Evolutionary conservation across 768 basidiomycete genomes (phyloP).

Genomic region (Cubamyces lactineus): DNA sequence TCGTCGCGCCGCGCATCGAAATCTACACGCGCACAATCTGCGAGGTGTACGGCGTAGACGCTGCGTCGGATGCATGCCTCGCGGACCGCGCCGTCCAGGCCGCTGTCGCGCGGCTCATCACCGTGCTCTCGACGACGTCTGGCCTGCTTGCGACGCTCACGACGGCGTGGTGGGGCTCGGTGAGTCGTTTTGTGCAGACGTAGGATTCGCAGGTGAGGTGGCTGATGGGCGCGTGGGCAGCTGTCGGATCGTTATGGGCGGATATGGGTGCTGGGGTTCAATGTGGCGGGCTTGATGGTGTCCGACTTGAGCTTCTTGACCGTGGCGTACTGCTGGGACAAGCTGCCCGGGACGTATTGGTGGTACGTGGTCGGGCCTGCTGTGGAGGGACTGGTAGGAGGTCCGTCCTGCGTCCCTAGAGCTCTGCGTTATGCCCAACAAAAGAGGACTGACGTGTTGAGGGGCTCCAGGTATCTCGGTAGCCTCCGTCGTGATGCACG

Average conservation of each 20-base stretch:
- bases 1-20: constrained; percentile 72
- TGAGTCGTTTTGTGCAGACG: constrained; percentile 41
- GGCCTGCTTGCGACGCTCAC: constrained; percentile 79
- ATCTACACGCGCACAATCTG: constrained; percentile 77
- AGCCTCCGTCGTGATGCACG: constrained; percentile 55
- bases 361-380: constrained; percentile 68
- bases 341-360: constrained; percentile 82
- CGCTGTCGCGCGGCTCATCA: constrained; percentile 67
- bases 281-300: constrained; percentile 60
- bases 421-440: too few relatives aligned
- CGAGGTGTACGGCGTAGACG: constrained; percentile 48
- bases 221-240: constrained; percentile 36
- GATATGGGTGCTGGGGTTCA: constrained; percentile 60
- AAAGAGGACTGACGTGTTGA: not conserved
- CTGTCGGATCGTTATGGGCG: constrained; percentile 84
- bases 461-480: constrained; percentile 14
- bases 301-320: constrained; percentile 70
- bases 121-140: constrained; percentile 56
- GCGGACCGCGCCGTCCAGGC: constrained; percentile 74
- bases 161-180: constrained; percentile 85
- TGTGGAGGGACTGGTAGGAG: constrained; percentile 75
- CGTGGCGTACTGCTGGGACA: constrained; percentile 58
- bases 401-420: constrained; percentile 43
- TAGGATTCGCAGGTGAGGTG: too few relatives aligned
- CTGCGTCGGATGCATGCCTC: constrained; percentile 45